These are phyloP conservation scores for Lindgomyces ingoldianus DNA, from an alignment of 495 filamentous ascomycete species.

Conservation along the genomic window DNA sequence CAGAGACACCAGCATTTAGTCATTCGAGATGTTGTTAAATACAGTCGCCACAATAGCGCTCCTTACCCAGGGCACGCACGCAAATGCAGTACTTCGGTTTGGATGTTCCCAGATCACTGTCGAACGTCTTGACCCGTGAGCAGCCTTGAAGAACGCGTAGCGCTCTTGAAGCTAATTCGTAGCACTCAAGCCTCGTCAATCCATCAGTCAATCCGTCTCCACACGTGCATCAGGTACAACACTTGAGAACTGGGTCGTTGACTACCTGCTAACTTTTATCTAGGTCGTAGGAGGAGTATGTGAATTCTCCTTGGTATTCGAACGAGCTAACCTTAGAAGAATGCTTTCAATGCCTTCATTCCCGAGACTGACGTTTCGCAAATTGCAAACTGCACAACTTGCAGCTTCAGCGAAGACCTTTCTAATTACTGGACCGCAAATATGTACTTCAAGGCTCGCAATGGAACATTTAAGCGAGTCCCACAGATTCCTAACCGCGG, in stretches of 20 bases:
- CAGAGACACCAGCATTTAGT: not conserved
- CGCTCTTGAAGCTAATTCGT: not conserved
- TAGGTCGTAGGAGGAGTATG: conserved; percentile 8
- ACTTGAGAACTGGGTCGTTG: not conserved
- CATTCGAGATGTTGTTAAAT: not conserved
- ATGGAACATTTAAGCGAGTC: conserved; percentile 20
- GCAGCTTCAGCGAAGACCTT: conserved; percentile 10
- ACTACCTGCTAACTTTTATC: not conserved
- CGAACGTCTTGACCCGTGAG: conserved; percentile 20
- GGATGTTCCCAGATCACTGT: conserved; percentile 13
- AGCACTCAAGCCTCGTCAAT: conserved; percentile 13
- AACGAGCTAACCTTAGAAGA: not conserved
- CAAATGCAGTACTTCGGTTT: conserved; percentile 10
- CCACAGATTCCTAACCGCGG: conserved; percentile 29
- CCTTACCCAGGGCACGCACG: not conserved
- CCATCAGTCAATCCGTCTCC: conserved; percentile 5
- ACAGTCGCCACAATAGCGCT: not conserved
- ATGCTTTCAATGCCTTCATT: conserved; percentile 10
- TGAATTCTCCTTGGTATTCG: not conserved
- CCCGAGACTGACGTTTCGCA: conserved; percentile 4
- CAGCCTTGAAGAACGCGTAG: not conserved
- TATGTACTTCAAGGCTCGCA: conserved; percentile 12
- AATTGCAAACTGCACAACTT: conserved; percentile 17
- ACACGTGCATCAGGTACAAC: conserved; percentile 9
- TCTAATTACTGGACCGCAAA: conserved; percentile 17